Percentiles rank a stretch among this genome's conserved stretches.
Evolutionary conservation across 768 basidiomycete genomes (phyloP).

Genomic region (Termitomyces titanicus): DNA sequence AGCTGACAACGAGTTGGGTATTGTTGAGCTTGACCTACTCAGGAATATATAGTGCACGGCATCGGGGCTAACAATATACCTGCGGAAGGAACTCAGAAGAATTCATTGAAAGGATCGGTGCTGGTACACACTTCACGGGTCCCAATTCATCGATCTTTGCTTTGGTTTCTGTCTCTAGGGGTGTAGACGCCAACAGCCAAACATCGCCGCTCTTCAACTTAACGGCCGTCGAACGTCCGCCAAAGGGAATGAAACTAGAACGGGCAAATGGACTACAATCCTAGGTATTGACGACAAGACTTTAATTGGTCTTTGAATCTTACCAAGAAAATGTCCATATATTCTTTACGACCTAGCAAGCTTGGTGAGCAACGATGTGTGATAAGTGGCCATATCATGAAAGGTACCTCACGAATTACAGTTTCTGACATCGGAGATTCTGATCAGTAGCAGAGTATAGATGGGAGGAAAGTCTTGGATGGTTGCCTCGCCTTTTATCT

Average conservation of each 20-base stretch:
- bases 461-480: neutral
- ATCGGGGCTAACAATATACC: slow-evolving; percentile 56
- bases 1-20: no score
- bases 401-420: slow-evolving; percentile 36
- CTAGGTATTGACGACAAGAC: neutral
- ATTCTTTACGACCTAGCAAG: slow-evolving; percentile 36
- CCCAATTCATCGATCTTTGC: slow-evolving; percentile 58
- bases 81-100: slow-evolving; percentile 13
- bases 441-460: no score
- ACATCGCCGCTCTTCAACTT: slow-evolving; percentile 60
- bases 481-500: neutral
- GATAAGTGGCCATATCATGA: neutral
- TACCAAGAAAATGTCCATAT: slow-evolving; percentile 64
- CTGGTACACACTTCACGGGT: slow-evolving; percentile 49
- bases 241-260: slow-evolving; percentile 61
- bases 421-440: slow-evolving; percentile 27
- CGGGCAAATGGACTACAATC: slow-evolving; percentile 56
- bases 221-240: slow-evolving; percentile 77
- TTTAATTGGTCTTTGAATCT: slow-evolving; percentile 3
- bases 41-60: slow-evolving; percentile 54
- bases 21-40: slow-evolving; percentile 24
- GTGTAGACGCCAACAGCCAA: slow-evolving; percentile 76
- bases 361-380: neutral
- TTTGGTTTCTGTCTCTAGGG: slow-evolving; percentile 60
- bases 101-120: neutral